Base-by-base conservation (phyloP, 371 early-diverging fungal genomes). In the Mortierella sp. region DNA sequence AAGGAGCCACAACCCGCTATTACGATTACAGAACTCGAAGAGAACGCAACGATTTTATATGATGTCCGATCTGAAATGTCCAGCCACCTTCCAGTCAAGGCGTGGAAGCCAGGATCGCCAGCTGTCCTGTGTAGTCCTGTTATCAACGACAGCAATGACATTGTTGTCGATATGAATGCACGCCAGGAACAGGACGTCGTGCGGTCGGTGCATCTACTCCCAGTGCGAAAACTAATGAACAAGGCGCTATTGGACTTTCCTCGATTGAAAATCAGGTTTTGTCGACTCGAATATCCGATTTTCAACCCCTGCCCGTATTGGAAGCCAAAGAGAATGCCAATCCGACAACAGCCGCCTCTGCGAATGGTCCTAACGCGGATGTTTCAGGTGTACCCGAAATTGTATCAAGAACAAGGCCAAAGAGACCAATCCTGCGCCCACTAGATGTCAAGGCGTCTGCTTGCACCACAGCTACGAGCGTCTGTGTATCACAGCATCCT, bases 361-460 rank as follows among this genome's bases (percentile, higher is more conserved):
- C 58, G 5, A 8, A 39, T 41, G 24, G 31, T 21, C 30, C 19
- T 1, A n/a, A 34, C 5, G 21, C 46, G 1, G 30, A 34, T 1
- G 59, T n/a, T 18, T 14, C 55, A 18, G 23, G 34, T 13, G 3
- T 43, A 7, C 27, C 54, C 24, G 41, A 31, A 7, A 41, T 55
- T 14, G 23, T 48, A 23, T 27, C 45, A 14, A 56, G 27, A 2
- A 43, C 16, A 21, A 47, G 41, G 31, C 64, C 61, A 27, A 58
- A 65, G 13, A 50, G 68, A 31, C 71, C 78, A 0, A 63, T 67
- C 49, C 21, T 76, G 56, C 78, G 56, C 23, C 71, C 71, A 13
- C 26, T 71, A 49, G 78, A 70, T 59, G 64, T 76, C 53, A 76
- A 76, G 19, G 64, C 67, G 5, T 71, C 71, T 23, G 64, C 72